Conservation (phyloP, 495 filamentous ascomycete species). For the Aspergillus biplanus region DNA sequence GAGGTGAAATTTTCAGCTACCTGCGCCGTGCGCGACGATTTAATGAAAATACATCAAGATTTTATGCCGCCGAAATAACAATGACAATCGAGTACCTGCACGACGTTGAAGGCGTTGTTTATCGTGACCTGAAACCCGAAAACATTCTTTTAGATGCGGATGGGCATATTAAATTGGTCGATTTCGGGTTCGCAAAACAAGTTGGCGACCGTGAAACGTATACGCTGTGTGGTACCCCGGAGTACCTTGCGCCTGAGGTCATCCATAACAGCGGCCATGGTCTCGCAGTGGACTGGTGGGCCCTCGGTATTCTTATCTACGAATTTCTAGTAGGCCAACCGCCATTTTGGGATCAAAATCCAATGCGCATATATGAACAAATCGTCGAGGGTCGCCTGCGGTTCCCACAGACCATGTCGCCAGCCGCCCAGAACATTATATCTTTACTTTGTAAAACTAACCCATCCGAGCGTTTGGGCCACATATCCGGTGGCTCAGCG, state of each 20-base stretch:
- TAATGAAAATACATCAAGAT: slow-evolving; percentile 80
- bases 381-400: slow-evolving; percentile 49
- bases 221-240: slow-evolving; percentile 93
- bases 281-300: slow-evolving; percentile 99
- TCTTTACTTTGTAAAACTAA: slow-evolving; percentile 86
- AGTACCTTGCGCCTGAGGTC: slow-evolving; percentile 95
- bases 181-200: slow-evolving; percentile 95
- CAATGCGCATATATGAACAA: slow-evolving; percentile 92
- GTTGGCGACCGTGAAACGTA: slow-evolving; percentile 74
- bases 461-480: slow-evolving; percentile 81
- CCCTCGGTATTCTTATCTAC: slow-evolving; percentile 91
- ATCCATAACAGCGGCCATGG: slow-evolving; percentile 95
- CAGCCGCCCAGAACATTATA: slow-evolving; percentile 82
- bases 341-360: slow-evolving; percentile 95
- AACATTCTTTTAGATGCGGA: slow-evolving; percentile 91
- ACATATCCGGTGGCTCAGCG: slow-evolving; percentile 81
- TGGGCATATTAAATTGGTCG: slow-evolving; percentile 95
- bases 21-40: slow-evolving; percentile 84
- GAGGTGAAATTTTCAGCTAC: slow-evolving; percentile 95
- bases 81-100: slow-evolving; percentile 92
- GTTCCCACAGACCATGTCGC: slow-evolving; percentile 58
- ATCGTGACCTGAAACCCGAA: slow-evolving; percentile 95
- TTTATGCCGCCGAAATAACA: slow-evolving; percentile 96
- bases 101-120: slow-evolving; percentile 81
- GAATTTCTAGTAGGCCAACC: slow-evolving; percentile 96